phyloP scores from a whole-genome alignment of 768 basidiomycete genomes.

The Tulasnella sp. region DNA sequence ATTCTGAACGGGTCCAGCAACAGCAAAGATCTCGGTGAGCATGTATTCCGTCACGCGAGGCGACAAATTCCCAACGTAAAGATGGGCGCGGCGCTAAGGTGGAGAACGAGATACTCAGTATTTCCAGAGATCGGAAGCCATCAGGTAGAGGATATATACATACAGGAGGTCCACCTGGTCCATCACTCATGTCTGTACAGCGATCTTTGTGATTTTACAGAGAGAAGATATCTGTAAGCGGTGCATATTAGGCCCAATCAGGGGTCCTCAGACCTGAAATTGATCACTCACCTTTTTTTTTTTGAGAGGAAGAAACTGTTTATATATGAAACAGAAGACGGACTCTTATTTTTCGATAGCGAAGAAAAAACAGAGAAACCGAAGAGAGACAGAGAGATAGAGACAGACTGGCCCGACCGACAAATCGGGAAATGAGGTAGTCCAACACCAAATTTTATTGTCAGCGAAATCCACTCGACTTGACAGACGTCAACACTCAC shows the following conservation, averaged over 20 bases:
- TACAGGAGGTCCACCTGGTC: conserved; percentile 1
- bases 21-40: conserved; percentile 95
- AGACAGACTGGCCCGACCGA: conserved; percentile 29
- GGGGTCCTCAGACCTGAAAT: too few species aligned
- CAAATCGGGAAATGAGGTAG: conserved; percentile 19
- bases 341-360: conserved; percentile 6
- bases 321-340: conserved; percentile 14
- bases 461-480: too few species aligned
- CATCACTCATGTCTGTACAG: conserved; percentile 9
- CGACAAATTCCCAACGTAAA: conserved; percentile 96
- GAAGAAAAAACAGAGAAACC: conserved; percentile 17
- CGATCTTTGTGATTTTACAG: conserved; percentile 7
- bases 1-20: conserved; percentile 92
- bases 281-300: too few species aligned
- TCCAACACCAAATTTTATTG: too few species aligned
- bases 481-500: conserved; percentile 21
- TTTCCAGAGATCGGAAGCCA: conserved; percentile 15
- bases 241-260: too few species aligned
- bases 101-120: conserved; percentile 1
- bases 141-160: conserved; percentile 14
- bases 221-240: too few species aligned
- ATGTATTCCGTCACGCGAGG: conserved; percentile 98
- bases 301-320: conserved; percentile 11
- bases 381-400: conserved; percentile 41
- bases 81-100: conserved; percentile 77